Base-by-base conservation (phyloP, 345 rosid species). In the Cardamine occulta region DNA sequence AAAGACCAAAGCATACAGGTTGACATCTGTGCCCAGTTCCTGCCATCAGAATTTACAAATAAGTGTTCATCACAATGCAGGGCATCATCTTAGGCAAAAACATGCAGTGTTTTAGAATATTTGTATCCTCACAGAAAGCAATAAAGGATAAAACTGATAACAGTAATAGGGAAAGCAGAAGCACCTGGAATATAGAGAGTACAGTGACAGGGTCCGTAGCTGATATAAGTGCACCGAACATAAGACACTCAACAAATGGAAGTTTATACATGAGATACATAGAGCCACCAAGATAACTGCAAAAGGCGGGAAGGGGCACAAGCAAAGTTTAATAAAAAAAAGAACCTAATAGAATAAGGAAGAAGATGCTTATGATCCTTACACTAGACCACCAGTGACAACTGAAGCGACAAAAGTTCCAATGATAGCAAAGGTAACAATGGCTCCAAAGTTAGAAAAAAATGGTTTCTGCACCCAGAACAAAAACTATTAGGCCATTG, bases 171-270 rank as follows among this genome's bases (percentile, higher is more conserved):
- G 44, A 59, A 67, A 75, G 28, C 45, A 66, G 34, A 71, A 32
- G n/a, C 45, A 95, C 99, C 99, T 95, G 97, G 76, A 95, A 95
- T 79, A 92, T 89, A 70, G 97, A 92, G 34, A 90, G 78, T 63
- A 94, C 98, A 14, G 97, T 94, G 71, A 90, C 97, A 79, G 97
- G 98, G 80, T 94, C 97, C 2, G 97, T 94, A 44, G 99, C 97
- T 12, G 97, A 94, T 80, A 94, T 92, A 49, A 94, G 95, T 60
- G 98, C 90, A 63, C 98, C 98, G 78, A 94, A 94, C 97, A 91
- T 94, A 29, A 94, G 85, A 62, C 99, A 94, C 80, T 95, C 97
- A 72, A 90, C 87, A 54, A 90, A 84, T 14, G 99, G 97, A 73
- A 95, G 95, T 75, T 70, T 81, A 81, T 86, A 92, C 93, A 90